These are phyloP conservation scores for Elongisporangium prolatum DNA, from an alignment of 352 stramenopile genomes.

Conservation along the genomic window DNA sequence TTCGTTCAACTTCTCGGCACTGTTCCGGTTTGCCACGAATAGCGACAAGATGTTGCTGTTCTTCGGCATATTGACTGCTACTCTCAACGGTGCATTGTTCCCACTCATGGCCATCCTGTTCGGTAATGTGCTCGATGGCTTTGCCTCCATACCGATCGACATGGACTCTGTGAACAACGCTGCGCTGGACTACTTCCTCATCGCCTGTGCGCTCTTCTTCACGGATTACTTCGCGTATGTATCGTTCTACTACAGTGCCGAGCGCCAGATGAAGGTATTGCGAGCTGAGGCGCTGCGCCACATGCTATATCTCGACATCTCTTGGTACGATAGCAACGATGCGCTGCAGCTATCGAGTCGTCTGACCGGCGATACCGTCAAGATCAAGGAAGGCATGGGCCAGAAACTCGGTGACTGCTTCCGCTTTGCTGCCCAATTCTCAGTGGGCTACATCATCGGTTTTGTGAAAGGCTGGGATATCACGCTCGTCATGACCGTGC, in stretches of 20 bases:
- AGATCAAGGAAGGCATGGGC: conserved; percentile 45
- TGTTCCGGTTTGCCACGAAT: conserved; percentile 33
- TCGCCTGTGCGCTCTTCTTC: conserved; percentile 16
- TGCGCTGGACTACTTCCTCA: conserved; percentile 10
- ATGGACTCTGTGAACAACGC: conserved; percentile 11
- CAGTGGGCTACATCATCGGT: conserved; percentile 33
- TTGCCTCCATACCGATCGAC: conserved; percentile 21
- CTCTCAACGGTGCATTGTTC: conserved; percentile 30
- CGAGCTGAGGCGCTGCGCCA: conserved; percentile 25
- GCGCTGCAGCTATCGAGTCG: conserved; percentile 27
- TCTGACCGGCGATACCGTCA: no score
- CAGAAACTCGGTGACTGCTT: conserved; percentile 35
- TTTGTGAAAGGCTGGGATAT: conserved; percentile 37
- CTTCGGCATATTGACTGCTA: conserved; percentile 17
- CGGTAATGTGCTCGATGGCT: conserved; percentile 30
- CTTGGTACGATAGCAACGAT: conserved; percentile 39
- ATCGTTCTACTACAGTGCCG: conserved; percentile 25
- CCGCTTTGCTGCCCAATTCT: conserved; percentile 25
- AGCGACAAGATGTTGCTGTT: conserved; percentile 24
- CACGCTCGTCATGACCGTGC: conserved; percentile 29
- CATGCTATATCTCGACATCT: conserved; percentile 39
- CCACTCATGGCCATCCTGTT: conserved; percentile 45
- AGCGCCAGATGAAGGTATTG: conserved; percentile 38
- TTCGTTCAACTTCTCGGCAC: conserved; percentile 23
- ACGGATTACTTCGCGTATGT: conserved; percentile 29